A percentile compares a stretch with the other conserved stretches of the same genome.
Conservation (phyloP, 1,284 basidiomycete species). For the Ceratobasidium papillatum region DNA sequence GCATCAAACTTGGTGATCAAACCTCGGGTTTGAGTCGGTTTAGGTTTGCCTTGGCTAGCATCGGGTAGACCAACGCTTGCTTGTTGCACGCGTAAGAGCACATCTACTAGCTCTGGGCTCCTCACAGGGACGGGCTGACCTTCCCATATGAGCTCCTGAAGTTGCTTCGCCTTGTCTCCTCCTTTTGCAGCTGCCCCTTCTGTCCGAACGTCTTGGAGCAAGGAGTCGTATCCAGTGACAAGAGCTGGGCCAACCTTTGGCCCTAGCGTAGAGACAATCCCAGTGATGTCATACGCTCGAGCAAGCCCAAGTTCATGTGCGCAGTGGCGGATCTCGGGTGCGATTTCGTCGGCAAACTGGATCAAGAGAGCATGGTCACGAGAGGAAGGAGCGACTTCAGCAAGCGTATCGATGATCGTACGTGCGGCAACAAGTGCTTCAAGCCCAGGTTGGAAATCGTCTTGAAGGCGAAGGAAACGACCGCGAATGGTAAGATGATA, state of each 20-base stretch:
- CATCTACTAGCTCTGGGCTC: slow-evolving; percentile 91
- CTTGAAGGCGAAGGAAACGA: slow-evolving; percentile 75
- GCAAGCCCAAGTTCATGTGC: slow-evolving; percentile 79
- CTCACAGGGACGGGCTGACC: slow-evolving; percentile 85
- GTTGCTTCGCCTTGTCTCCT: slow-evolving; percentile 59
- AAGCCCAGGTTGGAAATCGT: slow-evolving; percentile 82
- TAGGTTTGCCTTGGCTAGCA: slow-evolving; percentile 52
- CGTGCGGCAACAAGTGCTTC: slow-evolving; percentile 82
- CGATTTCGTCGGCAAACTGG: slow-evolving; percentile 85
- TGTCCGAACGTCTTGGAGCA: slow-evolving; percentile 62
- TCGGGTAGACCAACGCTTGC: slow-evolving; percentile 63
- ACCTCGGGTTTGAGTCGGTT: slow-evolving; percentile 54
- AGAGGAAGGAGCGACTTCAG: slow-evolving; percentile 74
- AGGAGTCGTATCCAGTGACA: slow-evolving; percentile 69
- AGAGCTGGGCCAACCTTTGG: slow-evolving; percentile 67
- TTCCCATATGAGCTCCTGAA: slow-evolving; percentile 79
- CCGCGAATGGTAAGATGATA: slow-evolving; percentile 78
- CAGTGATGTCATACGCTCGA: slow-evolving; percentile 84
- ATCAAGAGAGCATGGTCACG: slow-evolving; percentile 89
- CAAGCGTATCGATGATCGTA: slow-evolving; percentile 76
- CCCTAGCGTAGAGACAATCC: slow-evolving; percentile 77
- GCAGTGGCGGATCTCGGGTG: slow-evolving; percentile 91
- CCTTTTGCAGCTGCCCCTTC: slow-evolving; percentile 48
- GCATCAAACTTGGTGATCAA: slow-evolving; percentile 82
- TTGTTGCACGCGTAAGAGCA: slow-evolving; percentile 82